Evolutionary conservation across 805 yeast genomes (phyloP).

Genomic region (Hanseniaspora clermontiae): DNA sequence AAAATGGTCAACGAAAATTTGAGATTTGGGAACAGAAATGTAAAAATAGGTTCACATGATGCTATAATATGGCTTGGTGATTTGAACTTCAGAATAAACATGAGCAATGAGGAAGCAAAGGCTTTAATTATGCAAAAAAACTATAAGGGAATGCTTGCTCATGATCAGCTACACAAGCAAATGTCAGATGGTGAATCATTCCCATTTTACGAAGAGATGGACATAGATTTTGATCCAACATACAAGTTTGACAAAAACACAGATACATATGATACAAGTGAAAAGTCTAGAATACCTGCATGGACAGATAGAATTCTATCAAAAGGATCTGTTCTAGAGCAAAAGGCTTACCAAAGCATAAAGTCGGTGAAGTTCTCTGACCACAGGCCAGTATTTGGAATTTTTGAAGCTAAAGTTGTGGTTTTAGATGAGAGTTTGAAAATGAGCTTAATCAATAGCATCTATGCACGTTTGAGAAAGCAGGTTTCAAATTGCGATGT

Average conservation of each 20-base stretch:
- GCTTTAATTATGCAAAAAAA: conserved; percentile 37
- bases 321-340: conserved; percentile 47
- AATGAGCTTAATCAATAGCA: conserved; percentile 37
- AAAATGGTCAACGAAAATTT: conserved; percentile 63
- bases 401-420: conserved; percentile 49
- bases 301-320: conserved; percentile 91
- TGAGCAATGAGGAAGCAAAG: conserved; percentile 61
- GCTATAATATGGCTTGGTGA: conserved; percentile 86
- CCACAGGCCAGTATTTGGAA: conserved; percentile 78
- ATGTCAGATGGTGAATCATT: conserved; percentile 65
- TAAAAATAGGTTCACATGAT: conserved; percentile 62
- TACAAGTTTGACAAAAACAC: conserved; percentile 89
- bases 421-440: conserved; percentile 49
- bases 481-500: conserved; percentile 32
- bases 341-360: conserved; percentile 46
- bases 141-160: conserved; percentile 42
- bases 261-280: conserved; percentile 70
- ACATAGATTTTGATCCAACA: conserved; percentile 75
- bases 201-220: conserved; percentile 71
- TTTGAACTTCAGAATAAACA: conserved; percentile 69
- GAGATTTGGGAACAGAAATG: conserved; percentile 41
- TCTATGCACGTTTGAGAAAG: conserved; percentile 42
- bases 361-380: conserved; percentile 59
- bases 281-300: conserved; percentile 86
- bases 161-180: conserved; percentile 70